Conservation (phyloP, 495 filamentous ascomycete genomes). For the Cercophora sp. region DNA sequence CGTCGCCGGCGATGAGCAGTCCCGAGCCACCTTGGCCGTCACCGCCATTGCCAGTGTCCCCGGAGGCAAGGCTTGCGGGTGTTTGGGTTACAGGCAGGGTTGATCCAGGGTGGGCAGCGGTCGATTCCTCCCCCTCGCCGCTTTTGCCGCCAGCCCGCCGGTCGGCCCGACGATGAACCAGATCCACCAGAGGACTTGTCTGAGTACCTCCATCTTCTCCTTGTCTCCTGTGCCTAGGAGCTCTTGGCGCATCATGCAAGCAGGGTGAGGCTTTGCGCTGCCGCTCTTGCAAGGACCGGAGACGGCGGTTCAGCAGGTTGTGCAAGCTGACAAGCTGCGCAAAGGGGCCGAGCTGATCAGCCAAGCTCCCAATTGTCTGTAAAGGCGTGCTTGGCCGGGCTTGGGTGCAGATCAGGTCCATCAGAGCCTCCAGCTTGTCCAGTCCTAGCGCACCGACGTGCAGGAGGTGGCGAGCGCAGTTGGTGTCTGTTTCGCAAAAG, state of each 20-base stretch:
- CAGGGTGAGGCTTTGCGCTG: neutral
- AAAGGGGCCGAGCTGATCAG: neutral
- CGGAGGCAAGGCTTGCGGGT: too few relatives aligned
- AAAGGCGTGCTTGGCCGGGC: neutral
- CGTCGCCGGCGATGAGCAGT: too few relatives aligned
- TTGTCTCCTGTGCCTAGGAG: too few relatives aligned
- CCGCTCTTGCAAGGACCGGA: neutral
- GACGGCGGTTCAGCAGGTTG: neutral
- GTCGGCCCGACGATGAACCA: too few relatives aligned
- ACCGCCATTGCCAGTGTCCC: too few relatives aligned
- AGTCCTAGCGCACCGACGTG: neutral
- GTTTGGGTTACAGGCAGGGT: too few relatives aligned
- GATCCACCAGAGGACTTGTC: too few relatives aligned
- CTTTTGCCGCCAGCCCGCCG: too few relatives aligned
- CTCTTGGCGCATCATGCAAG: neutral
- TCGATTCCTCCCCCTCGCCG: too few relatives aligned
- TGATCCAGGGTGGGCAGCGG: too few relatives aligned
- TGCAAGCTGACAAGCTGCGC: neutral
- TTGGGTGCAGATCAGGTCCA: neutral
- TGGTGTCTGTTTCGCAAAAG: neutral
- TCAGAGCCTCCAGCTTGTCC: neutral
- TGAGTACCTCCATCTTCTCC: too few relatives aligned
- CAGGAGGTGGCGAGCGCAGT: neutral
- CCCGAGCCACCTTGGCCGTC: too few relatives aligned
- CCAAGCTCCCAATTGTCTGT: neutral